Percentiles rank a stretch among this genome's conserved stretches.
Evolutionary conservation across 2,329 filamentous ascomycete genomes (phyloP).

Genomic region (Colletotrichum neosansevieriae): DNA sequence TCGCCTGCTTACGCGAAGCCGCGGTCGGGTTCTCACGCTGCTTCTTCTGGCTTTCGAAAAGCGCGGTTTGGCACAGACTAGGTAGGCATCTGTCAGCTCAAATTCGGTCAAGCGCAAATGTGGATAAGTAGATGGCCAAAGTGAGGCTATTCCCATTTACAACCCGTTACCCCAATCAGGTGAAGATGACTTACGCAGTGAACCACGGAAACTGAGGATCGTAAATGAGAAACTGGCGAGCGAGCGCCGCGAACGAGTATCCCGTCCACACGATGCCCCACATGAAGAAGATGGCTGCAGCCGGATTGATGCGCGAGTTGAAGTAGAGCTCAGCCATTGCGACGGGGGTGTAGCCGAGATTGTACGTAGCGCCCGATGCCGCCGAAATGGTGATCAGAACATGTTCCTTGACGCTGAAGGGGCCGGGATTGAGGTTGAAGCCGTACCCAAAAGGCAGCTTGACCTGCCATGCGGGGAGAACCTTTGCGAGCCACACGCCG

Average conservation of each 20-base stretch:
- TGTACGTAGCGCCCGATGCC: slow-evolving; percentile 64
- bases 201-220: slow-evolving; percentile 60
- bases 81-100: slow-evolving; percentile 11
- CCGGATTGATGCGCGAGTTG: slow-evolving; percentile 62
- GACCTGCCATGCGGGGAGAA: slow-evolving; percentile 61
- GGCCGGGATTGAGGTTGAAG: slow-evolving; percentile 62
- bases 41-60: slow-evolving; percentile 69
- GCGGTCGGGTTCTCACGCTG: slow-evolving; percentile 63
- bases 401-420: slow-evolving; percentile 62
- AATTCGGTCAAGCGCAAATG: background rate
- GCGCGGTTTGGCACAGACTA: slow-evolving; percentile 64
- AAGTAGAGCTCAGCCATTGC: slow-evolving; percentile 69
- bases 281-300: slow-evolving; percentile 71
- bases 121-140: background rate
- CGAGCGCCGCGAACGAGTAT: slow-evolving; percentile 69
- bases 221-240: slow-evolving; percentile 67
- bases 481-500: slow-evolving; percentile 63
- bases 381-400: slow-evolving; percentile 62
- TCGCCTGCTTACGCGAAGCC: slow-evolving; percentile 65
- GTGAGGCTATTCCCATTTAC: background rate
- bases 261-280: slow-evolving; percentile 67
- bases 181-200: slow-evolving; percentile 9
- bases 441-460: slow-evolving; percentile 59
- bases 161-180: no score
- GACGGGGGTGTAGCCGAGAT: slow-evolving; percentile 44